Conservation (phyloP, 306 rosid genomes). For the Castanea sativa region DNA sequence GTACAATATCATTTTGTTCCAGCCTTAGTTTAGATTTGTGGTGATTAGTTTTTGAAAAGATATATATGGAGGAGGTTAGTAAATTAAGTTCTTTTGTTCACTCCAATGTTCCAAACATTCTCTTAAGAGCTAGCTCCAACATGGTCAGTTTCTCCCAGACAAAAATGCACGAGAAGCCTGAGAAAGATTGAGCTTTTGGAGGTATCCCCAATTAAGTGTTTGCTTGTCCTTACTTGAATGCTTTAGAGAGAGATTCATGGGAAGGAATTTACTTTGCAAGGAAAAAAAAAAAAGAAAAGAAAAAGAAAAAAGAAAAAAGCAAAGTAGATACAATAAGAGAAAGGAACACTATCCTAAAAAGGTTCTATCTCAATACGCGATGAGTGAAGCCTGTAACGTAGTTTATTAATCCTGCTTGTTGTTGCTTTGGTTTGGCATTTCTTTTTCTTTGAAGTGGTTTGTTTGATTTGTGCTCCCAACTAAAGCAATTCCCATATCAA, state of each 20-base stretch:
- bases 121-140: neutral
- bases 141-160: constrained; percentile 24
- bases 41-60: constrained; percentile 18
- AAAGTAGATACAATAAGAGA: constrained; percentile 13
- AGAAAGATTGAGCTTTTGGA: constrained; percentile 44
- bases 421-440: neutral
- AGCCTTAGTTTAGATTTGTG: constrained; percentile 23
- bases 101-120: constrained; percentile 26
- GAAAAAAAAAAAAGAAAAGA: constrained; percentile 23
- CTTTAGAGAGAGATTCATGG: constrained; percentile 34
- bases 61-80: constrained; percentile 1
- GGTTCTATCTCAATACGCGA: constrained; percentile 24
- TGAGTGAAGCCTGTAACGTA: constrained; percentile 33
- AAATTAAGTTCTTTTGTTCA: constrained; percentile 13
- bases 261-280: constrained; percentile 40
- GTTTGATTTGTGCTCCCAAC: constrained; percentile 16
- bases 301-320: constrained; percentile 4
- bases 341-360: constrained; percentile 41
- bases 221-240: constrained; percentile 37
- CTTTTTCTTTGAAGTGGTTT: too few relatives aligned
- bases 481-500: constrained; percentile 18
- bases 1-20: constrained; percentile 14
- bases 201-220: constrained; percentile 13
- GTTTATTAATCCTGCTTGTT: constrained; percentile 11
- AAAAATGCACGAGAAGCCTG: constrained; percentile 39